phyloP scores from a whole-genome alignment of 148 eudicot genomes.

The Amaranthus palmeri region DNA sequence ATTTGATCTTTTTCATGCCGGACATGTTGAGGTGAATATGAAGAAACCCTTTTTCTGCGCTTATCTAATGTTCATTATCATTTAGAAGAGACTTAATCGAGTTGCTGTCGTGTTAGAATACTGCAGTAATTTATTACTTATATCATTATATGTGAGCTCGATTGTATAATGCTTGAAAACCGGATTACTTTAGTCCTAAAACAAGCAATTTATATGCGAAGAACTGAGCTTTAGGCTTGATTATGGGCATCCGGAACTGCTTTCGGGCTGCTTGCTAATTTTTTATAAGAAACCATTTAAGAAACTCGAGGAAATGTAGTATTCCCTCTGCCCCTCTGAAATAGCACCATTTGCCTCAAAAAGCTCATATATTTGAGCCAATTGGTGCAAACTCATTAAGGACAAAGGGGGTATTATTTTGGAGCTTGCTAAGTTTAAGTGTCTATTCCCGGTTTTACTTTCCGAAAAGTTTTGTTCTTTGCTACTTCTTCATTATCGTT shows the following conservation, averaged over 20 bases:
- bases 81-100: constrained; percentile 4
- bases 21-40: constrained; percentile 82
- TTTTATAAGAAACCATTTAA: neutral
- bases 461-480: neutral
- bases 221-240: neutral
- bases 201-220: neutral
- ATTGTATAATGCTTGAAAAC: neutral
- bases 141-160: neutral
- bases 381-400: too few relatives aligned
- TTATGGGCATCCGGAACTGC: neutral
- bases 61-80: neutral
- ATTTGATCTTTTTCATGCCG: constrained; percentile 98
- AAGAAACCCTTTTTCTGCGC: neutral
- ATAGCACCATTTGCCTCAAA: too few relatives aligned
- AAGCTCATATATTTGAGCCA: too few relatives aligned
- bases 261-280: neutral
- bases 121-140: neutral
- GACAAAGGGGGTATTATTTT: too few relatives aligned
- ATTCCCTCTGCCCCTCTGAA: too few relatives aligned
- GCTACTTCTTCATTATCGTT: constrained; percentile 5
- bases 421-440: neutral
- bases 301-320: neutral
- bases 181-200: neutral
- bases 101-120: too few relatives aligned
- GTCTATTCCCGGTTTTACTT: neutral